Evolutionary conservation across 2,329 filamentous ascomycete species (phyloP), one percentile per base, ranked within the genome.

Genomic region (Pseudocercospora eumusae): DNA sequence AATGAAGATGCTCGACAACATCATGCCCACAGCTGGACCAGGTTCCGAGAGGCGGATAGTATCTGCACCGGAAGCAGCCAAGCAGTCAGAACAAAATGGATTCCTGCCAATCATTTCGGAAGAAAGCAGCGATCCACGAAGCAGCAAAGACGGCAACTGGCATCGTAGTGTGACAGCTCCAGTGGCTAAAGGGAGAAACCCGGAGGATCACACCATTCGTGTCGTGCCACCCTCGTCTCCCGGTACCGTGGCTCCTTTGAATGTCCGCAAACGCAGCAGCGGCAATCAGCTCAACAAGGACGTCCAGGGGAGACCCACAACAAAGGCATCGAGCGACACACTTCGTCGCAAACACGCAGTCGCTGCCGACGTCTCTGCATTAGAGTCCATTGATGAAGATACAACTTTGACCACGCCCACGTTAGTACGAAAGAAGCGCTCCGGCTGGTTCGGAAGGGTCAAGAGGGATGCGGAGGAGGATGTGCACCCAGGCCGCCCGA

Each of bases 151-250:
- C 59, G 68, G 63, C 56, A 76, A 75, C 71, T 79, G 75, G 74
- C 71, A 73, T 56, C 71, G 75, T 49, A 74, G 74, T 63, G 74
- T 78, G 62, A 82, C 79, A 70, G 77, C 79, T 44, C 79, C 80
- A 20, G 60, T 75, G 11, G 60, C 63, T 47, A 66, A 72, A 60
- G 59, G 71, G 61, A 61, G 74, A 65, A 63, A 72, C 72, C 23
- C 70, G 69, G 63, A 70, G 25, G 71, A 71, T 50, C 74, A 77
- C 28, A 87, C 84, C 0, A 84, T 88, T 47, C 80, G 86, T 11
- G 75, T 87, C 65, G 84, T 88, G 2, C 79, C 82, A 27, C 78
- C 80, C 9, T 82, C 82, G 36, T 81, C 83, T 4, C 70, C 80
- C 9, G 78, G 75, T 3, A 78, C 77, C 5, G 76, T 84, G 7